Percentiles rank a stretch among this genome's conserved stretches.
Conservation (phyloP, 2,329 filamentous ascomycete species). For the Penicillium sp. region DNA sequence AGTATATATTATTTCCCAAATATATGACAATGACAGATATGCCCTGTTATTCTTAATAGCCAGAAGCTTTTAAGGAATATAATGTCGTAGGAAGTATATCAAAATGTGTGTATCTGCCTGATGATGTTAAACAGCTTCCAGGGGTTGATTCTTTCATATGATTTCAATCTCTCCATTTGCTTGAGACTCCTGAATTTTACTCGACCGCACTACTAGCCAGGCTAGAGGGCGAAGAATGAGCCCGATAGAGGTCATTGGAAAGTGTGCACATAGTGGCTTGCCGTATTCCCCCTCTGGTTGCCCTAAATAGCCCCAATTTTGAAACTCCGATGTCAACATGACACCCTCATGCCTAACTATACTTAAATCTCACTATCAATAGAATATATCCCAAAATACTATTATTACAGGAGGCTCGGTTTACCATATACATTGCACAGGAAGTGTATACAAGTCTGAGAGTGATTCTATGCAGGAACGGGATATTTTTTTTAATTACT, state of each 20-base stretch:
- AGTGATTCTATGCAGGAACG: constrained; percentile 17
- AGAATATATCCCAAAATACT: background rate
- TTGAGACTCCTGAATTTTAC: background rate
- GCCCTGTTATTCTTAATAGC: background rate
- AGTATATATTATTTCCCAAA: background rate
- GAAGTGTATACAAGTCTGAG: background rate
- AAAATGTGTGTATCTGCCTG: background rate
- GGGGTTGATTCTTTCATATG: background rate
- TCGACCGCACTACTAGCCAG: background rate
- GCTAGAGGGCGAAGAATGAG: background rate
- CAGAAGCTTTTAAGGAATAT: background rate
- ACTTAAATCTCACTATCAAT: background rate
- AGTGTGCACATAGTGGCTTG: background rate
- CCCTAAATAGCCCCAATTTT: background rate
- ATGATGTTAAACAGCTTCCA: background rate
- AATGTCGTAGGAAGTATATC: background rate
- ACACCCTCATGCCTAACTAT: too few species aligned
- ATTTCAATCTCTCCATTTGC: background rate
- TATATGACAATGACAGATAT: background rate
- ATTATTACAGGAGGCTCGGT: background rate
- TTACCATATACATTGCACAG: background rate
- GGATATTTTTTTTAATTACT: constrained; percentile 28
- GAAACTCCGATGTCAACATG: background rate
- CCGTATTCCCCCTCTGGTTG: background rate
- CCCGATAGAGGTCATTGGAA: background rate